Evolutionary conservation across 129 eudicot species (phyloP).

Genomic region (carrot (Daucus carota)): DNA sequence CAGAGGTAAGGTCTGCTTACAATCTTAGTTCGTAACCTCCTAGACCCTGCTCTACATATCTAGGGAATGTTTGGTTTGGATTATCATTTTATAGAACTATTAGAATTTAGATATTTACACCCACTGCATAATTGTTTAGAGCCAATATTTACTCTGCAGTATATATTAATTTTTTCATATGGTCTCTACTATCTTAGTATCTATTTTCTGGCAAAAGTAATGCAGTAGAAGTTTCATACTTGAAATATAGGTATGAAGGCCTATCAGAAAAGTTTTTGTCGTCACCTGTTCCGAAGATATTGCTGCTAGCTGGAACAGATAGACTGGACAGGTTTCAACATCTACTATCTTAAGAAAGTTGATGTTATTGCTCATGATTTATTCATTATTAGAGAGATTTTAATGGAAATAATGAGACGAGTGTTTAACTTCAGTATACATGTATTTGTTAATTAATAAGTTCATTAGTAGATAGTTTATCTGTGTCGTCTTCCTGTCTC

Average conservation of each 20-base stretch:
- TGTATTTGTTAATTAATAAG: not conserved
- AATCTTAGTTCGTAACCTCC: not conserved
- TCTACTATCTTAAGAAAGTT: not conserved
- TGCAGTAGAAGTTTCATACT: slow-evolving; percentile 8
- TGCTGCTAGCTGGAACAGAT: slow-evolving; percentile 94
- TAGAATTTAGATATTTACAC: no score
- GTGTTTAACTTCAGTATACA: not conserved
- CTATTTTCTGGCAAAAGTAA: not conserved
- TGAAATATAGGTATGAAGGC: slow-evolving; percentile 85
- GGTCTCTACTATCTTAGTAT: not conserved
- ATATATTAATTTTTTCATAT: not conserved
- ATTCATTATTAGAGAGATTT: not conserved
- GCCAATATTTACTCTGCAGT: not conserved
- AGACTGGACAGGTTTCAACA: slow-evolving; percentile 77
- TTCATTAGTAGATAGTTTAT: not conserved
- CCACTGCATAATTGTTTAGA: not conserved
- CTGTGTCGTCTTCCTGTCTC: not conserved
- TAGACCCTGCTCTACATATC: not conserved
- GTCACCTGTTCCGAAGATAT: slow-evolving; percentile 76
- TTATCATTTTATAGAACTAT: no score
- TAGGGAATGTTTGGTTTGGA: not conserved
- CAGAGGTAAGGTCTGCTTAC: no score
- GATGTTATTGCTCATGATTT: not conserved
- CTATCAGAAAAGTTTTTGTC: slow-evolving; percentile 84
- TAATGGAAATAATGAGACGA: not conserved